phyloP scores from a whole-genome alignment of 192 early-diverging fungal species.

The Paraglomus brasilianum region DNA sequence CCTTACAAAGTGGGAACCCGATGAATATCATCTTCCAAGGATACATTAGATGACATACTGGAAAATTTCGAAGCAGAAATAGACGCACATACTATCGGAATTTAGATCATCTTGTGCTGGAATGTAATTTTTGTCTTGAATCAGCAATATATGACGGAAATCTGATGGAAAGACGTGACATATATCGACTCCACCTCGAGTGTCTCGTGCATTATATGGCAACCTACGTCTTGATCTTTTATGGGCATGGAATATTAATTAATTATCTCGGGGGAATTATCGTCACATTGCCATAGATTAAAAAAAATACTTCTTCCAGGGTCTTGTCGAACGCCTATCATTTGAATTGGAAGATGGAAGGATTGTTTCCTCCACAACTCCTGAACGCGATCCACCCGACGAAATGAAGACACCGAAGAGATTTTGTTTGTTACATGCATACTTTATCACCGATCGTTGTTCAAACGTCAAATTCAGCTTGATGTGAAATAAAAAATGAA shows the following conservation, averaged over 20 bases:
- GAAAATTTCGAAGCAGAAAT: conserved; percentile 21
- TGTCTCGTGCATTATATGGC: conserved; percentile 23
- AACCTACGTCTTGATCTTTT: conserved; percentile 22
- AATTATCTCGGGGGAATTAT: conserved; percentile 4
- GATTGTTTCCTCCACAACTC: background rate
- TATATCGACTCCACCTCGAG: conserved; percentile 28
- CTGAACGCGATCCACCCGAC: conserved; percentile 4
- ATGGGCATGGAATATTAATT: conserved; percentile 30
- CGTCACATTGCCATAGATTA: background rate
- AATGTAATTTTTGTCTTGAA: conserved; percentile 23
- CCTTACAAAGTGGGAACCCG: conserved; percentile 18
- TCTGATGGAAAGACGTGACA: conserved; percentile 31
- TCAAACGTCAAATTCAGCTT: no score
- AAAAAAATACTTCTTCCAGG: conserved; percentile 6
- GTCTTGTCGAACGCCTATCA: background rate
- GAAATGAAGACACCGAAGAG: conserved; percentile 12
- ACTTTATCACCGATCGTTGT: no score
- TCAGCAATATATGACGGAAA: conserved; percentile 31
- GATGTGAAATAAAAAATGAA: no score
- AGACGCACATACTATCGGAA: conserved; percentile 16
- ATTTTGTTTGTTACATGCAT: no score
- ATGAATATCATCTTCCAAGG: conserved; percentile 13
- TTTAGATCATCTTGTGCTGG: conserved; percentile 1
- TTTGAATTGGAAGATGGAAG: background rate
- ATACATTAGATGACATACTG: conserved; percentile 25